phyloP scores from a whole-genome alignment of 2,329 filamentous ascomycete genomes.

The Microcyclospora pomicola region DNA sequence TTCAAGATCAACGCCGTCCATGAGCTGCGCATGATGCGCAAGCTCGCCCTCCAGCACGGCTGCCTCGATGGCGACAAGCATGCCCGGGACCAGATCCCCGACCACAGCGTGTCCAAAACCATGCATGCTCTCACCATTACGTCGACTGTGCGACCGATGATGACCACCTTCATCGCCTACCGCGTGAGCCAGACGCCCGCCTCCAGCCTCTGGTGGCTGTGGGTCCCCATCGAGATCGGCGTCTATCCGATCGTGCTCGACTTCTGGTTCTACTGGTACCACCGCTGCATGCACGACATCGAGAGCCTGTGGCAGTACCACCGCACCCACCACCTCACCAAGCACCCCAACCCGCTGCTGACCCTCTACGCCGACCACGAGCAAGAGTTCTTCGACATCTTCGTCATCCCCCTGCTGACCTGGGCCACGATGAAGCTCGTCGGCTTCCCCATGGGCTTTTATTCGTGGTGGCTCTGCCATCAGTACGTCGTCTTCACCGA shows the following conservation, averaged over 20 bases:
- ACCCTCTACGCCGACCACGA: background rate
- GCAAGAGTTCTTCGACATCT: background rate
- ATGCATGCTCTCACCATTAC: background rate
- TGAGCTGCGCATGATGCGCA: conserved; percentile 26
- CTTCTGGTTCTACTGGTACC: background rate
- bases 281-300: background rate
- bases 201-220: background rate
- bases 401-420: background rate
- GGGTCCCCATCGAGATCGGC: background rate
- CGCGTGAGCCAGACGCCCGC: background rate
- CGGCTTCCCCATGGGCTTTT: background rate
- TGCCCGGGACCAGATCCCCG: conserved; percentile 30
- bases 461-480: background rate
- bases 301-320: background rate
- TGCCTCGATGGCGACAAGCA: conserved; percentile 34
- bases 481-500: background rate
- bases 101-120: conserved; percentile 8
- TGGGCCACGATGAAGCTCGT: background rate
- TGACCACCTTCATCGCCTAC: background rate
- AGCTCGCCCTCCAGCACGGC: conserved; percentile 26
- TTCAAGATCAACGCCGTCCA: conserved; percentile 31
- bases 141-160: background rate
- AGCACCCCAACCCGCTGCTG: background rate
- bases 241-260: background rate
- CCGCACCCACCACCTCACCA: background rate